Conservation (phyloP, 2,329 filamentous ascomycete genomes). For the Neonectria ditissima region DNA sequence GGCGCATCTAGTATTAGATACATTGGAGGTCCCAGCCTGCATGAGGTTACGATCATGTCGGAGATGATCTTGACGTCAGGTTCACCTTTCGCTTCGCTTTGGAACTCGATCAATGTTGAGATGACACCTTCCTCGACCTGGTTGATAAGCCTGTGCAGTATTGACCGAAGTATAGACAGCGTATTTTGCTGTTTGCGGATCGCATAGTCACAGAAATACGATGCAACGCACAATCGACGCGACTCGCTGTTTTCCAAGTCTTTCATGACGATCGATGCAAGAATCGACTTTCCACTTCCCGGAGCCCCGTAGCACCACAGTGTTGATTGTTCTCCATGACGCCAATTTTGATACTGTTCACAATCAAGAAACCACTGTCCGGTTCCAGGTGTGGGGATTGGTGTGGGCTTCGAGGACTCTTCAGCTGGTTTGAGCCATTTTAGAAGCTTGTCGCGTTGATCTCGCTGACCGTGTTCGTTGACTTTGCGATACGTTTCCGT, state of each 20-base stretch:
- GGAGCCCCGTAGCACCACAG: constrained; percentile 8
- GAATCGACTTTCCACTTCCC: constrained; percentile 10
- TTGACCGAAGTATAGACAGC: background rate
- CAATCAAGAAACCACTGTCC: constrained; percentile 5
- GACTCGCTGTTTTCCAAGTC: background rate
- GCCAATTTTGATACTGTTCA: constrained; percentile 1
- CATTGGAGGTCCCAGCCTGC: constrained; percentile 1
- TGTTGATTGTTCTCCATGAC: background rate
- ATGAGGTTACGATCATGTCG: constrained; percentile 6
- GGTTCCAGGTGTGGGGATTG: background rate
- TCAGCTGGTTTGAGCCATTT: constrained; percentile 3
- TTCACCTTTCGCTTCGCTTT: constrained; percentile 1
- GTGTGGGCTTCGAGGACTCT: constrained; percentile 1
- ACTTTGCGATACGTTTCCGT: constrained; percentile 9
- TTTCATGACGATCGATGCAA: background rate
- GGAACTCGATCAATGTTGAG: background rate
- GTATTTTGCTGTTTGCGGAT: background rate
- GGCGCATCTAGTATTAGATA: constrained; percentile 10
- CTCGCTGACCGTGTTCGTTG: background rate
- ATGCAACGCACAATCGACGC: background rate
- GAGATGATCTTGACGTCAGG: background rate
- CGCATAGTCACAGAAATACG: constrained; percentile 10
- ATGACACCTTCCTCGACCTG: background rate
- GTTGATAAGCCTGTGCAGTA: background rate
- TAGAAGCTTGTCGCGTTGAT: constrained; percentile 1